These are phyloP conservation scores for Pseudogymnoascus sp. DNA, from an alignment of 2,329 filamentous ascomycete species.

Conservation along the genomic window DNA sequence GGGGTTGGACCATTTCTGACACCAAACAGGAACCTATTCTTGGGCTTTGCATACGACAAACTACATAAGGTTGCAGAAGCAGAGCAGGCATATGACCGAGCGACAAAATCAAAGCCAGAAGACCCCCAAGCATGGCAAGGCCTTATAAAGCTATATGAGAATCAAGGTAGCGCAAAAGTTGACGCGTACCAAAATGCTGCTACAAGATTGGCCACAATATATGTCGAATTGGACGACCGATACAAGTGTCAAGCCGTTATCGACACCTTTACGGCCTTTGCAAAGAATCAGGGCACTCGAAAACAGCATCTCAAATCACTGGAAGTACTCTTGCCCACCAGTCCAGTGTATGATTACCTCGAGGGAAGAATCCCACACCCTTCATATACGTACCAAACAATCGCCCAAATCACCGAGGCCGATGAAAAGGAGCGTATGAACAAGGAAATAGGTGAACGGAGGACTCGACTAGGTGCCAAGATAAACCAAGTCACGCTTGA, in stretches of 20 bases:
- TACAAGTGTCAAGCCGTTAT: constrained; percentile 62
- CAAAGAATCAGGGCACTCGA: constrained; percentile 64
- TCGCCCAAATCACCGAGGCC: constrained; percentile 76
- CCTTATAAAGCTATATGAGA: constrained; percentile 77
- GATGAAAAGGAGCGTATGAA: constrained; percentile 89
- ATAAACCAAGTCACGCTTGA: constrained; percentile 78
- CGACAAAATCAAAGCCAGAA: constrained; percentile 62
- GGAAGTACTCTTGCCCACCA: constrained; percentile 69
- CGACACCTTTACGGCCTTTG: constrained; percentile 73
- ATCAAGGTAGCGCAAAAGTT: constrained; percentile 62
- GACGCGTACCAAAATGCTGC: constrained; percentile 69
- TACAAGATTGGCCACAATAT: constrained; percentile 68
- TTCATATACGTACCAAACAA: constrained; percentile 69
- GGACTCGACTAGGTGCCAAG: constrained; percentile 79
- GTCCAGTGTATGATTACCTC: constrained; percentile 71
- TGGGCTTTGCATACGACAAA: constrained; percentile 80
- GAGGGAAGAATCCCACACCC: constrained; percentile 80
- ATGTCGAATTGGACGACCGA: constrained; percentile 58
- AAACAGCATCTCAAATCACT: constrained; percentile 71
- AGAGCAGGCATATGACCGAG: constrained; percentile 68
- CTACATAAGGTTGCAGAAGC: constrained; percentile 64
- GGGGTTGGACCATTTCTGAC: background rate
- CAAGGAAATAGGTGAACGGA: constrained; percentile 78
- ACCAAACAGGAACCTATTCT: constrained; percentile 63
- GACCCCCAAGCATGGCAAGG: constrained; percentile 91